A percentile compares a stretch with the other conserved stretches of the same genome.
Evolutionary conservation across 2,329 filamentous ascomycete species (phyloP).

Genomic region (Ophiocordyceps polyrhachis-furcata): DNA sequence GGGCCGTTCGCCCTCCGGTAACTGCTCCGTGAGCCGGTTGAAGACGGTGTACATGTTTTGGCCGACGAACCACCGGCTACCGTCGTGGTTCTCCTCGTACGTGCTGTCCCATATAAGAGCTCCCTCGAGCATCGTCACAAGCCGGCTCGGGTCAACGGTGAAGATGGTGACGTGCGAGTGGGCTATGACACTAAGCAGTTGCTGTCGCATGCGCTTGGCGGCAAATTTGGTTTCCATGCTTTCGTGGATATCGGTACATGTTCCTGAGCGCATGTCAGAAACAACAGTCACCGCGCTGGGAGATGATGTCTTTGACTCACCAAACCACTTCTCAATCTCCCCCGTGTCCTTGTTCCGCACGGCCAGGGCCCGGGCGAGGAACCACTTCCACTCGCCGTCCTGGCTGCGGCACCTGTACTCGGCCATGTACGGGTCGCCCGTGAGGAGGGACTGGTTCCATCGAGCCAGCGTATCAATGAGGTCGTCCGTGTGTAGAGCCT

Average conservation of each 20-base stretch:
- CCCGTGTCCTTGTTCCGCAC: slow-evolving; percentile 46
- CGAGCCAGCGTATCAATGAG: slow-evolving; percentile 30
- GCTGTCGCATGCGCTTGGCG: slow-evolving; percentile 47
- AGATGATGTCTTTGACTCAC: slow-evolving; percentile 11
- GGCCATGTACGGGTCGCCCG: slow-evolving; percentile 48
- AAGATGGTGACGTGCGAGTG: slow-evolving; percentile 63
- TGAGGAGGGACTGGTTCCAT: slow-evolving; percentile 45
- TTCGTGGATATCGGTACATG: slow-evolving; percentile 64
- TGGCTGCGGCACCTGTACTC: slow-evolving; percentile 53
- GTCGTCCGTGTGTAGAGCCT: slow-evolving; percentile 54
- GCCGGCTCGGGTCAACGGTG: slow-evolving; percentile 43
- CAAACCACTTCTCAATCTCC: slow-evolving; percentile 7
- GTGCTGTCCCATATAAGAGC: slow-evolving; percentile 36
- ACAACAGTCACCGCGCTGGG: background rate
- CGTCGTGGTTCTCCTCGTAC: slow-evolving; percentile 18
- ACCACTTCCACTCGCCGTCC: slow-evolving; percentile 60
- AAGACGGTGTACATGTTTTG: slow-evolving; percentile 48
- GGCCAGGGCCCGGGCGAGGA: slow-evolving; percentile 53
- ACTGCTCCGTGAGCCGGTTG: slow-evolving; percentile 23
- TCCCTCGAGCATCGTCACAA: slow-evolving; percentile 53
- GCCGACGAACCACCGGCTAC: slow-evolving; percentile 34
- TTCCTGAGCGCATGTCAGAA: slow-evolving; percentile 18
- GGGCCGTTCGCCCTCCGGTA: slow-evolving; percentile 23
- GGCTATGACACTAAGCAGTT: slow-evolving; percentile 53
- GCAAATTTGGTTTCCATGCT: slow-evolving; percentile 48